Percentiles rank a stretch among this genome's conserved stretches.
Evolutionary conservation across 1,284 basidiomycete species (phyloP).

Genomic region (Mycosarcoma mackinlayi): DNA sequence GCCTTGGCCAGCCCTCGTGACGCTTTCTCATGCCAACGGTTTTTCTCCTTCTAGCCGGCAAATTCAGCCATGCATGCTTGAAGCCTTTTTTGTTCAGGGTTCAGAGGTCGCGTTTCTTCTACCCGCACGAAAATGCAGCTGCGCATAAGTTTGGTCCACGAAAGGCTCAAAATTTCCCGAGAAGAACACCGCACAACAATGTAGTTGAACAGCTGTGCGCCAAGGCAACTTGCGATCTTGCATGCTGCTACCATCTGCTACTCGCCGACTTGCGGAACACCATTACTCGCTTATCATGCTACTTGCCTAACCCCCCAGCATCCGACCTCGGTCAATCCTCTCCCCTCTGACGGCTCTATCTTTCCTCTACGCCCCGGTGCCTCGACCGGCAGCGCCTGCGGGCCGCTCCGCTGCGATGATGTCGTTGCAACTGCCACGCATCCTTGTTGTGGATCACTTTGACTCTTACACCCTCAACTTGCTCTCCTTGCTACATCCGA

Average conservation of each 20-base stretch:
- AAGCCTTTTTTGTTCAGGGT: slow-evolving; percentile 8
- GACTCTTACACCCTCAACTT: slow-evolving; percentile 68
- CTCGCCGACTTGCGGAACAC: too few relatives aligned
- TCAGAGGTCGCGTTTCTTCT: slow-evolving; percentile 24
- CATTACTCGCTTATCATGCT: slow-evolving; percentile 1
- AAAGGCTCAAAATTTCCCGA: slow-evolving; percentile 1
- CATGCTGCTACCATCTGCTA: too few relatives aligned
- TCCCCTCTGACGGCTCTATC: neutral
- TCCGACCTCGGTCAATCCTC: neutral
- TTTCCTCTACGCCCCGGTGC: too few relatives aligned
- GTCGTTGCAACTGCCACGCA: slow-evolving; percentile 51
- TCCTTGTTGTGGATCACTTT: slow-evolving; percentile 65
- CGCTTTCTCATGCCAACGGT: slow-evolving; percentile 1
- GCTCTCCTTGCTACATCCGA: slow-evolving; percentile 50
- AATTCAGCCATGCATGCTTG: neutral
- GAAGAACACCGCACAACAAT: slow-evolving; percentile 2
- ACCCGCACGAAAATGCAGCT: slow-evolving; percentile 43
- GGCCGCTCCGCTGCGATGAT: slow-evolving; percentile 2
- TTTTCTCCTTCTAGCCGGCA: slow-evolving; percentile 5
- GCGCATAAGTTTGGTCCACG: too few relatives aligned
- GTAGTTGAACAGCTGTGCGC: too few relatives aligned
- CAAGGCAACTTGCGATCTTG: too few relatives aligned
- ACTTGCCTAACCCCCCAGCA: too few relatives aligned
- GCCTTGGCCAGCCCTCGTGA: slow-evolving; percentile 3
- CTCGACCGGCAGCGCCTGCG: neutral